phyloP scores from a whole-genome alignment of 2,329 filamentous ascomycete genomes.

The Graphilbum fragrans region DNA sequence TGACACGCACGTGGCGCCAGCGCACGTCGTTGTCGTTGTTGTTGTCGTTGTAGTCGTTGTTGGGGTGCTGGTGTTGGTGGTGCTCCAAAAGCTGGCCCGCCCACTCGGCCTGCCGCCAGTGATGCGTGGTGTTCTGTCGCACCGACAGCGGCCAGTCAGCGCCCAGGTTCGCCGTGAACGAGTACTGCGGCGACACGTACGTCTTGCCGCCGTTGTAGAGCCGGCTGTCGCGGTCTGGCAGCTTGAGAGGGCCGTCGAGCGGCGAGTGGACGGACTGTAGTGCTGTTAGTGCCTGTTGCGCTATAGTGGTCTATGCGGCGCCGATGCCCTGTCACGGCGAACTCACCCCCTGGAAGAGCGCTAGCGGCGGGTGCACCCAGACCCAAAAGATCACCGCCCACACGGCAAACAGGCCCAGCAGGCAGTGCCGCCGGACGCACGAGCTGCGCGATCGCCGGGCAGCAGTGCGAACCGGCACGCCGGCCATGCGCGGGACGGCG shows the following conservation, averaged over 20 bases:
- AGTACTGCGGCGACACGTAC: background rate
- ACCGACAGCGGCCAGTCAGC: slow-evolving; percentile 24
- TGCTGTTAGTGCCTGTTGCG: no score
- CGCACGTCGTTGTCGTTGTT: background rate
- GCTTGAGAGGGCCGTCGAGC: slow-evolving; percentile 4
- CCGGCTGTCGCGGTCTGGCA: background rate
- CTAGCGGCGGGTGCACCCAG: background rate
- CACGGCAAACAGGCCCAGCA: background rate
- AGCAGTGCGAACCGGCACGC: no score
- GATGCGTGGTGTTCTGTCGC: slow-evolving; percentile 21
- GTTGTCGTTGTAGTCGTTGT: slow-evolving; percentile 7
- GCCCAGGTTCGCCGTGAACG: slow-evolving; percentile 22
- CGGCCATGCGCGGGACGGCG: no score
- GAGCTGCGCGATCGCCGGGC: background rate
- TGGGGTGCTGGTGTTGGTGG: slow-evolving; percentile 4
- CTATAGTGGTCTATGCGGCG: no score
- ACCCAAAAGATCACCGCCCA: background rate
- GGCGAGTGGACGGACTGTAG: background rate
- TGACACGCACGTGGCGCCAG: slow-evolving; percentile 22
- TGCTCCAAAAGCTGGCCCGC: no score
- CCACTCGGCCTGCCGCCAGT: slow-evolving; percentile 1
- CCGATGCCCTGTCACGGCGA: no score
- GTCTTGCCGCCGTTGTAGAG: background rate
- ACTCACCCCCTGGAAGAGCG: no score
- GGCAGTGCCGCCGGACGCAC: background rate